Base-by-base conservation (phyloP, 1,139 yeast species). In the Trichomonascaceae sp. region DNA sequence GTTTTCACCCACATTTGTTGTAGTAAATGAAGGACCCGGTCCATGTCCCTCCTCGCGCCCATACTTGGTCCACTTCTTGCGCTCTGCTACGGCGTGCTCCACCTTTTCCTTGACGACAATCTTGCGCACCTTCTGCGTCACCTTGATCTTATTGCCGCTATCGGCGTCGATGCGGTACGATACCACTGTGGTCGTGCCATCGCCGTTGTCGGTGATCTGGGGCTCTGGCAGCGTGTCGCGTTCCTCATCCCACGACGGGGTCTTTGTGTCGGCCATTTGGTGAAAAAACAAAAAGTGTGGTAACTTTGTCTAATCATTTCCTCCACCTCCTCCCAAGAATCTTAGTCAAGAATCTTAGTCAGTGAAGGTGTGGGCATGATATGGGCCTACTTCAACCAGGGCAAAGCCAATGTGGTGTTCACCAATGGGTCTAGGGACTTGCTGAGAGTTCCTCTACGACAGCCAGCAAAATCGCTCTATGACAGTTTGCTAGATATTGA, bases 151-250 rank as follows among this genome's bases (percentile, higher is more conserved):
- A 58, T 82, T 77, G 41, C 94, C 93, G 42, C 78, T 75, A 35
- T 71, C 77, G 49, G 80, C 79, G 43, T 75, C 62, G 32, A 52
- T 37, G 52, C 80, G 72, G 64, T 70, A 87, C 35, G 87, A 74
- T 39, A 85, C 71, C 36, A 87, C 76, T 13, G 95, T 82, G 59
- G 81, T 84, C 43, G 96, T 80, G 35, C 95, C 95, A 53, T 85
- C 96, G 31, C 74, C 66, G 57, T 84, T 82, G 37, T 71, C 71
- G 38, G 76, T 79, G 50, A 81, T 69, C 54, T 74, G 79, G 35
- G 92, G 77, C 28, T 50, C 46, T 23, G 49, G 51, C 26, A 46
- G 45, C 26, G 32, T 41, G 25, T 43, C 50, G 26, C 47, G 52
- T 28, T 47, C 53, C 37, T 49, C 53, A 22, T 36, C 39, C 39